Conservation (phyloP, 2,329 filamentous ascomycete genomes). For the Amphichorda felina region DNA sequence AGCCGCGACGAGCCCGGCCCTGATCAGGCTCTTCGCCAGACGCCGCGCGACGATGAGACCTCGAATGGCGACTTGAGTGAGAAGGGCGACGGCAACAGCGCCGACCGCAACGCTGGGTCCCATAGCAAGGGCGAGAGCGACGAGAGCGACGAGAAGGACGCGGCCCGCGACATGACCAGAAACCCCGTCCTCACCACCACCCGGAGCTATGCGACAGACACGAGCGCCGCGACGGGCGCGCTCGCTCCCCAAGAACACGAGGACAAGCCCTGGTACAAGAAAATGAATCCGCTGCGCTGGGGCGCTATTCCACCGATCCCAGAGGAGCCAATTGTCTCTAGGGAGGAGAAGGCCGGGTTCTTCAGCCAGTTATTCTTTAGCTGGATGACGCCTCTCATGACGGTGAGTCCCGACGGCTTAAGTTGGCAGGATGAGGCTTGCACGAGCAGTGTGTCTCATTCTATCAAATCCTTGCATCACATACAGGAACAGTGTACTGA, state of each 20-base stretch:
- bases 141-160: no score
- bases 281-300: constrained; percentile 50
- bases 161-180: no score
- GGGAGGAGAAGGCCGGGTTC: constrained; percentile 62
- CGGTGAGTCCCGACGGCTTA: constrained; percentile 30
- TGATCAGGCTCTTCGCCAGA: constrained; percentile 2
- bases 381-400: constrained; percentile 88
- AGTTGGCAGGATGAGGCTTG: no score
- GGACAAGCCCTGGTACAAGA: constrained; percentile 48
- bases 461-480: no score
- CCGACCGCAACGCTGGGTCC: constrained; percentile 5
- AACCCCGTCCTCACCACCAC: constrained; percentile 21
- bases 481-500: not conserved
- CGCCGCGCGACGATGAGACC: constrained; percentile 5
- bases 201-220: constrained; percentile 41
- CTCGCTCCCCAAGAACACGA: constrained; percentile 4
- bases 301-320: constrained; percentile 43
- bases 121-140: constrained; percentile 1
- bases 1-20: constrained; percentile 3
- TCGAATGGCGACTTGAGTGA: not conserved
- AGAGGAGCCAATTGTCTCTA: constrained; percentile 39
- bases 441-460: no score
- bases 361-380: constrained; percentile 71
- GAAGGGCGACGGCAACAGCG: constrained; percentile 4
- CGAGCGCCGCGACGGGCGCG: constrained; percentile 34